These are phyloP conservation scores for Solanum hybrid DNA, from an alignment of 305 asterid species.

Conservation along the genomic window DNA sequence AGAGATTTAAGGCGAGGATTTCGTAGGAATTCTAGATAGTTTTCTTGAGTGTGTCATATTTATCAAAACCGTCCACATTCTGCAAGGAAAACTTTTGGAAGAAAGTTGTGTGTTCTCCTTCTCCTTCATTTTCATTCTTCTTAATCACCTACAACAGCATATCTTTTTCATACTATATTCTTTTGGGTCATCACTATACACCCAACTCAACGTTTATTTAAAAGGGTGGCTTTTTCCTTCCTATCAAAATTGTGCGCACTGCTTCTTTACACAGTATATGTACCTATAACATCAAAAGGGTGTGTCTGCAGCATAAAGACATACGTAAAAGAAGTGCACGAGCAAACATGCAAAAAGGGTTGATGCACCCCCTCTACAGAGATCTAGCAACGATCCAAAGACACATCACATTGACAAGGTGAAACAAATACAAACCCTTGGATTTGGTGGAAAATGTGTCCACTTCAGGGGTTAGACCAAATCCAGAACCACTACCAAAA, in stretches of 20 bases:
- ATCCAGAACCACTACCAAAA: slow-evolving; percentile 52
- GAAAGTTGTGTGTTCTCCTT: not conserved
- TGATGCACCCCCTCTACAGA: not conserved
- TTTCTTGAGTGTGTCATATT: not conserved
- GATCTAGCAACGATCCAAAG: not conserved
- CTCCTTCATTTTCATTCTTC: not conserved
- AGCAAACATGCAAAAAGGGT: not conserved
- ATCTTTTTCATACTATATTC: not conserved
- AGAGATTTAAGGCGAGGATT: not conserved
- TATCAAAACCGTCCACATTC: not conserved
- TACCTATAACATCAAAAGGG: not conserved
- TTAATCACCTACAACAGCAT: not conserved
- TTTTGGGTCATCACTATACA: not conserved
- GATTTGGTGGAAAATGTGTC: slow-evolving; percentile 55
- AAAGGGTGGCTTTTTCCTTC: not conserved
- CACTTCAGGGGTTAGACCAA: slow-evolving; percentile 49
- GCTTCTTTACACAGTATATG: not conserved
- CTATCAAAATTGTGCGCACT: not conserved
- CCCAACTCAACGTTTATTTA: not conserved
- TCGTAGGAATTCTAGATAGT: not conserved
- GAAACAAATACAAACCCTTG: slow-evolving; percentile 38
- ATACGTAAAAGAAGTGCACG: not conserved
- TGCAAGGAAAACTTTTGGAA: not conserved
- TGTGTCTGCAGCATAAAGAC: not conserved
- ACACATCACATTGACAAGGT: not conserved